Evolutionary conservation across 371 early-diverging fungal species (phyloP).

Genomic region (Mucor circinelloides): DNA sequence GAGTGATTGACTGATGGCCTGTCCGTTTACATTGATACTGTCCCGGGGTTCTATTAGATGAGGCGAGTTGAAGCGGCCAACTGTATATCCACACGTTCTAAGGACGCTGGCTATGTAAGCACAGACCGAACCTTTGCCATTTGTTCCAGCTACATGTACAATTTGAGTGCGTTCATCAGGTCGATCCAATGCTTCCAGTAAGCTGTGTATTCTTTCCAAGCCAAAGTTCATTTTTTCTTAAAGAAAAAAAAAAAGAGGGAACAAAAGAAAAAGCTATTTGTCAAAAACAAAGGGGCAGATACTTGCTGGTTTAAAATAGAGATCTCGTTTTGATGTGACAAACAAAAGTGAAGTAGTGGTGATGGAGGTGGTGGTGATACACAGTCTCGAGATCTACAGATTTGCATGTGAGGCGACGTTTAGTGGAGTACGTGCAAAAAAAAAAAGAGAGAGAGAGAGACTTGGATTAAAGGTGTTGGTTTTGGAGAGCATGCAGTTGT

Average conservation of each 20-base stretch:
- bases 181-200: slow-evolving; percentile 59
- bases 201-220: slow-evolving; percentile 60
- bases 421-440: no score
- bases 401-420: no score
- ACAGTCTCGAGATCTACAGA: no score
- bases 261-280: background rate
- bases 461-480: no score
- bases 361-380: no score
- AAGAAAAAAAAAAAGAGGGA: background rate
- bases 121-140: slow-evolving; percentile 82
- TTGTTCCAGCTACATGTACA: slow-evolving; percentile 84
- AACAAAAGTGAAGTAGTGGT: no score
- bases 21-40: slow-evolving; percentile 61
- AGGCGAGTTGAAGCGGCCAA: slow-evolving; percentile 80
- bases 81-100: slow-evolving; percentile 34
- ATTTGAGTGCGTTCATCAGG: slow-evolving; percentile 61
- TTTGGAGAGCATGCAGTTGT: no score
- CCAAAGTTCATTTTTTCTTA: slow-evolving; percentile 59
- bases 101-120: slow-evolving; percentile 61
- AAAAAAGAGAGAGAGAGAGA: no score
- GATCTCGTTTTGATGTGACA: no score
- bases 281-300: background rate
- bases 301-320: no score
- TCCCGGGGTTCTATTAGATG: slow-evolving; percentile 74
- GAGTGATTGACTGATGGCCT: slow-evolving; percentile 34